Evolutionary conservation across 2,329 filamentous ascomycete genomes (phyloP), one percentile per base, ranked within the genome.

Genomic region (Colletotrichum tanaceti): DNA sequence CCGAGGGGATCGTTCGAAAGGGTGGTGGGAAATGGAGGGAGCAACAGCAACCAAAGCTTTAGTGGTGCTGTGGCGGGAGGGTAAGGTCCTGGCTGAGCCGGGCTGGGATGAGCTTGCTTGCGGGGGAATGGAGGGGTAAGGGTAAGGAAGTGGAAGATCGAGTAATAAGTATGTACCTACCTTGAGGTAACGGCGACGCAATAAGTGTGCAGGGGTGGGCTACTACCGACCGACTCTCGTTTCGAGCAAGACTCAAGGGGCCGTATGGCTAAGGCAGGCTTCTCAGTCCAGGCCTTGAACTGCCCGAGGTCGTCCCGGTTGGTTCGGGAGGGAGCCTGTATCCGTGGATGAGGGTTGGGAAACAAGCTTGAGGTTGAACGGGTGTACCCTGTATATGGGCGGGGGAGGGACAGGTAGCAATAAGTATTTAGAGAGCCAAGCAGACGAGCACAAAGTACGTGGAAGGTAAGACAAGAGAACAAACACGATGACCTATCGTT

Each of bases 111-210:
- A 69, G 66, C 66, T 69, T 69, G 57, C 57, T 38, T 53, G 64
- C 59, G 62, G 66, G 65, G 66, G 62, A 69, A 69, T 69, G 66
- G 66, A 69, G 66, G 66, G 66, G 63, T 69, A 66, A 69, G 52
- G 65, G 20, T 46, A 22, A 39, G 57, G 43, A 59, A 49, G 57
- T 47, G 20, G 57, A 47, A 24, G 44, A 49, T 49, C 57, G 47
- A 59, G 55, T 61, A 38, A 35, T 35, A 10, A 10, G 9, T 35
- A 10, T 35, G 32, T 35, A 35, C 32, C 32, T 52, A 65, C 49
- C 39, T 22, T 41, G 43, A 53, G 35, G 66, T 57, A 58, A 39
- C 52, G 22, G 53, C 53, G 60, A 64, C 53, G 60, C 53, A 54
- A 68, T 49, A 58, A 13, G 18, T 5, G 10, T n/a, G 38, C 66